phyloP scores from a whole-genome alignment of 805 yeast genomes.

The Metschnikowia sp. region DNA sequence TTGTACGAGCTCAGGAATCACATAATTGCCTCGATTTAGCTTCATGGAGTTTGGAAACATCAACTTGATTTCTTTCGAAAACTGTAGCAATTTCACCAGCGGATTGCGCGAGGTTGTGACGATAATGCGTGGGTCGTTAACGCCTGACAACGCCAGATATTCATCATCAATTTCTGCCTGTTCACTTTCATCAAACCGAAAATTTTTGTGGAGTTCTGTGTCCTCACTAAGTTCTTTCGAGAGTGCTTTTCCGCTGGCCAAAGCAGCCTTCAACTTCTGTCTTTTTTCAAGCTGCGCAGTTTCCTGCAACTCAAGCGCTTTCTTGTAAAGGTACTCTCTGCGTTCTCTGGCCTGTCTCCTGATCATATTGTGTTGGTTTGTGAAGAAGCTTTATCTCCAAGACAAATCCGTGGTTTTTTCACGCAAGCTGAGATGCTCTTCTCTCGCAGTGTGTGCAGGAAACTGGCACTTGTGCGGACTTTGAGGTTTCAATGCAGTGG shows the following conservation, averaged over 20 bases:
- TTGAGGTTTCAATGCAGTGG: too few relatives aligned
- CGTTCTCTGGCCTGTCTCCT: slow-evolving; percentile 96
- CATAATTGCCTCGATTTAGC: slow-evolving; percentile 88
- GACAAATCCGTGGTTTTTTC: neutral
- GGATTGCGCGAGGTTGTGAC: slow-evolving; percentile 96
- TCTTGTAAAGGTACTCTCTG: slow-evolving; percentile 86
- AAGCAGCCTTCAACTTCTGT: slow-evolving; percentile 78
- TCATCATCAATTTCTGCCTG: slow-evolving; percentile 81
- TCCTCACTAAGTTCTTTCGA: slow-evolving; percentile 92
- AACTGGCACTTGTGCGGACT: too few relatives aligned
- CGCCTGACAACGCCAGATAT: slow-evolving; percentile 81
- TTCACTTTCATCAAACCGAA: slow-evolving; percentile 78
- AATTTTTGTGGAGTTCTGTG: slow-evolving; percentile 72
- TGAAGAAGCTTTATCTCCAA: neutral
- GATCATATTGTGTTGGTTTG: slow-evolving; percentile 40
- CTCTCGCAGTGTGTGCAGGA: neutral
- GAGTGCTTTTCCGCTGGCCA: slow-evolving; percentile 87
- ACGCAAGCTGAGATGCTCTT: neutral
- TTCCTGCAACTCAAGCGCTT: slow-evolving; percentile 87
- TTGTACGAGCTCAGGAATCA: slow-evolving; percentile 77
- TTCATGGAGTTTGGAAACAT: slow-evolving; percentile 87
- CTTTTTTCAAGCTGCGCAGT: slow-evolving; percentile 82
- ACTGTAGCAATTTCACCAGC: slow-evolving; percentile 77
- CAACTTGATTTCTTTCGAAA: slow-evolving; percentile 86
- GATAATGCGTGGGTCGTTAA: slow-evolving; percentile 83